These are phyloP conservation scores for Plantago ovata DNA, from an alignment of 257 asterid species.

Conservation along the genomic window DNA sequence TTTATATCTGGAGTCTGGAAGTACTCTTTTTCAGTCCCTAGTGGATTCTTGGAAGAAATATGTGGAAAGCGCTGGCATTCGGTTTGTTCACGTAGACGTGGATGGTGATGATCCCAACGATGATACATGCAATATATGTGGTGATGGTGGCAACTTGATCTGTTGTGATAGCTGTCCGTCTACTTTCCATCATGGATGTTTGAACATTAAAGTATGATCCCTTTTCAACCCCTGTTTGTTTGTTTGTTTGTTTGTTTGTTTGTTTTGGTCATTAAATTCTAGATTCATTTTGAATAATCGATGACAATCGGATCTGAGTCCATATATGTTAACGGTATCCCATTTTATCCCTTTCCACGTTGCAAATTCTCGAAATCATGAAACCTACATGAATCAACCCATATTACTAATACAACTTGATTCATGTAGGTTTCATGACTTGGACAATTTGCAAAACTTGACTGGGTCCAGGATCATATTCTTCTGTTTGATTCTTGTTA, in stretches of 20 bases:
- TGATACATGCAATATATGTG: conserved; percentile 90
- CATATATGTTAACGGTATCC: too few relatives aligned
- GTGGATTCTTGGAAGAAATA: conserved; percentile 75
- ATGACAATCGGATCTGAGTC: too few relatives aligned
- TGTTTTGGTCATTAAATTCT: neutral
- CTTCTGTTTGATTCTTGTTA: too few relatives aligned
- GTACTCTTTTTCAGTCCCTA: conserved; percentile 65
- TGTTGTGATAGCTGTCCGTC: conserved; percentile 98
- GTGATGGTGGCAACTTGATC: conserved; percentile 92
- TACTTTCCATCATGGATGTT: conserved; percentile 87
- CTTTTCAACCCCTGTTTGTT: conserved; percentile 7
- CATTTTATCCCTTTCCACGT: too few relatives aligned
- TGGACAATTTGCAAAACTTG: too few relatives aligned
- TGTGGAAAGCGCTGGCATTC: conserved; percentile 37
- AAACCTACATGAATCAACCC: too few relatives aligned
- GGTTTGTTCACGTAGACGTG: conserved; percentile 64
- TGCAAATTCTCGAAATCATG: too few relatives aligned
- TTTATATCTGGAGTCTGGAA: conserved; percentile 61
- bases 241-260: too few relatives aligned
- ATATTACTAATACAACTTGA: too few relatives aligned
- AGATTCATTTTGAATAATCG: neutral
- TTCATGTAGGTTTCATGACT: too few relatives aligned
- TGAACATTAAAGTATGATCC: conserved; percentile 60
- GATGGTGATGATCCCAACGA: conserved; percentile 84
- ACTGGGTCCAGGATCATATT: too few relatives aligned